phyloP scores from a whole-genome alignment of 192 early-diverging fungal species.

The Coemansia sp. region DNA sequence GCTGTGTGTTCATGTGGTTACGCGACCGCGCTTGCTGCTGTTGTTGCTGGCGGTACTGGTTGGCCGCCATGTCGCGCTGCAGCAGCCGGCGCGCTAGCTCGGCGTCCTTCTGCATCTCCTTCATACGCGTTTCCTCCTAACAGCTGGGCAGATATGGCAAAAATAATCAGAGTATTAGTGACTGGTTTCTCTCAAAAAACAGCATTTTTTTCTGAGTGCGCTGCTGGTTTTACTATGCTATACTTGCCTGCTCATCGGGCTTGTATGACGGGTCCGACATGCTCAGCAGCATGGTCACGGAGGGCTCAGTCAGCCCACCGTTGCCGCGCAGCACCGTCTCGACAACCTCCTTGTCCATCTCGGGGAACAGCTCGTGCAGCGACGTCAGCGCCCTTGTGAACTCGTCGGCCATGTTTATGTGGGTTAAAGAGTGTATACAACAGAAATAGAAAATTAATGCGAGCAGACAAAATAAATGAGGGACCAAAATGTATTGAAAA shows the following conservation, averaged over 20 bases:
- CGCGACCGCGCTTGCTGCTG: constrained; percentile 3
- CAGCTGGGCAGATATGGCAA: too few relatives aligned
- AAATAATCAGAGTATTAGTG: not conserved
- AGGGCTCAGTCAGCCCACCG: constrained; percentile 15
- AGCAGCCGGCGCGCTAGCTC: constrained; percentile 23
- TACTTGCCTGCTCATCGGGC: constrained; percentile 18
- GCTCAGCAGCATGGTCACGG: constrained; percentile 17
- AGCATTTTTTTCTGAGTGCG: not conserved
- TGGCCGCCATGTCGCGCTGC: constrained; percentile 19
- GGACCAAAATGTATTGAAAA: not conserved
- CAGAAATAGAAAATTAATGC: constrained; percentile 3
- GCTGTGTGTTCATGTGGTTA: not conserved
- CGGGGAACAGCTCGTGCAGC: constrained; percentile 38
- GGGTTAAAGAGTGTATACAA: too few relatives aligned
- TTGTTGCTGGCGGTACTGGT: constrained; percentile 7
- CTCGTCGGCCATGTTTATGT: constrained; percentile 18
- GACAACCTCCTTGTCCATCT: constrained; percentile 33
- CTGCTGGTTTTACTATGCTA: too few relatives aligned
- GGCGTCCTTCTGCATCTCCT: constrained; percentile 19
- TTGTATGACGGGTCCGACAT: constrained; percentile 41
- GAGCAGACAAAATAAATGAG: not conserved
- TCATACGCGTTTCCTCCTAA: constrained; percentile 6
- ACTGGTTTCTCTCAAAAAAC: not conserved
- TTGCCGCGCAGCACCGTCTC: constrained; percentile 20
- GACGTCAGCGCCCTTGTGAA: constrained; percentile 13